Evolutionary conservation across 148 eudicot genomes (phyloP), one percentile per base, ranked within the genome.

Genomic region (Nepenthes gracilis): DNA sequence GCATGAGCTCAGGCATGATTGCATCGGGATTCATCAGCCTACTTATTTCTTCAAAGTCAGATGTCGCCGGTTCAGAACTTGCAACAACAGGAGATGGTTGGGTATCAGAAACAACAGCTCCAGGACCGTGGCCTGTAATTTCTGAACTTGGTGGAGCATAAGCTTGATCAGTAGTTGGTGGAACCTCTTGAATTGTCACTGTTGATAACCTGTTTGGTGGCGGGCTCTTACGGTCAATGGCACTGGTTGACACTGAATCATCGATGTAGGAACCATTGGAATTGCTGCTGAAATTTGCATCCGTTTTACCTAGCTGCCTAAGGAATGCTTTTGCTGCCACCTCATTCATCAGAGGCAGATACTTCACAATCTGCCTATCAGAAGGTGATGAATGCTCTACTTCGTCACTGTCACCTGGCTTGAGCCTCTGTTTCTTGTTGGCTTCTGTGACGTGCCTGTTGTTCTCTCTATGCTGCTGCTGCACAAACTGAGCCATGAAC

Each of bases 401-500:
- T 55, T 66, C 79, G 6, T 68, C 61, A 52, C 64, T 68, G 61
- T 55, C 67, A 36, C 80, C 88, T 52, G 67, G 78, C 70, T 72
- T 75, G 54, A 84, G 81, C 76, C 86, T 74, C 55, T 86, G 65
- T 59, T 84, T 84, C 68, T 84, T 84, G 72, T 60, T 84, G 53
- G 76, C 82, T 64, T 84, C 80, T 13, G 80, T 81, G 47, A 80
- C 69, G 58, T 64, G 75, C 64, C 83, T 75, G 58, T 68, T 75
- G 64, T 77, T 69, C 64, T 81, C 88, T 68, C 67, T 67, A 23
- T 23, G 23, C 65, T 81, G 81, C 67, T 78, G 85, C 50, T 84
- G 89, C 43, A 84, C 77, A 78, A 84, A 81, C 67, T 84, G 88
- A 4, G 88, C 75, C 74, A 84, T 69, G 67, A 81, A 84, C n/a